Evolutionary conservation across 805 yeast genomes (phyloP).

Genomic region (Kazachstania martiniae): DNA sequence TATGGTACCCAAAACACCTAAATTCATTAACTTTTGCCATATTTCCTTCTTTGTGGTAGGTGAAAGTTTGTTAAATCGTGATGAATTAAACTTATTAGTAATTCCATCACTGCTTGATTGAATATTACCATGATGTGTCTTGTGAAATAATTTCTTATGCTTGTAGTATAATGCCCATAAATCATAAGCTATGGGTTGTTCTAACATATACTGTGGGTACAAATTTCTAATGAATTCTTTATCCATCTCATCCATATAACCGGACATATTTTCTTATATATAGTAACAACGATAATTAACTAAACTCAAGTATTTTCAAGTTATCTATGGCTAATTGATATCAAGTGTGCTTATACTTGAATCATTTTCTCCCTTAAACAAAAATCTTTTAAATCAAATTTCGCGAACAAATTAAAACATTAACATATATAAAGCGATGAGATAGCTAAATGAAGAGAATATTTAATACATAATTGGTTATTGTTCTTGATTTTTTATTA

Average conservation of each 20-base stretch:
- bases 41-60: constrained; percentile 18
- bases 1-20: constrained; percentile 26
- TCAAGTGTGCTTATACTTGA: too few relatives aligned
- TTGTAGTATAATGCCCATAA: constrained; percentile 18
- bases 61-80: constrained; percentile 1
- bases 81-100: not conserved
- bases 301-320: too few relatives aligned
- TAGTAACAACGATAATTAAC: too few relatives aligned
- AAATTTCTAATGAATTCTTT: constrained; percentile 16
- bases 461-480: too few relatives aligned
- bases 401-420: not conserved
- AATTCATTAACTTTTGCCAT: constrained; percentile 23
- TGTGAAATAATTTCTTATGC: constrained; percentile 18
- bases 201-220: constrained; percentile 23
- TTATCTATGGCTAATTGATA: too few relatives aligned
- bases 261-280: too few relatives aligned
- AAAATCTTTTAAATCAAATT: not conserved
- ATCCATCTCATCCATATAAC: constrained; percentile 20
- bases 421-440: too few relatives aligned
- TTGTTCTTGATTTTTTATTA: too few relatives aligned
- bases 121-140: constrained; percentile 2
- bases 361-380: too few relatives aligned
- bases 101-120: not conserved
- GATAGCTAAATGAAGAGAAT: too few relatives aligned
- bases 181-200: constrained; percentile 25